Evolutionary conservation across 495 filamentous ascomycete genomes (phyloP).

Genomic region (Talaromyces nanjingensis): DNA sequence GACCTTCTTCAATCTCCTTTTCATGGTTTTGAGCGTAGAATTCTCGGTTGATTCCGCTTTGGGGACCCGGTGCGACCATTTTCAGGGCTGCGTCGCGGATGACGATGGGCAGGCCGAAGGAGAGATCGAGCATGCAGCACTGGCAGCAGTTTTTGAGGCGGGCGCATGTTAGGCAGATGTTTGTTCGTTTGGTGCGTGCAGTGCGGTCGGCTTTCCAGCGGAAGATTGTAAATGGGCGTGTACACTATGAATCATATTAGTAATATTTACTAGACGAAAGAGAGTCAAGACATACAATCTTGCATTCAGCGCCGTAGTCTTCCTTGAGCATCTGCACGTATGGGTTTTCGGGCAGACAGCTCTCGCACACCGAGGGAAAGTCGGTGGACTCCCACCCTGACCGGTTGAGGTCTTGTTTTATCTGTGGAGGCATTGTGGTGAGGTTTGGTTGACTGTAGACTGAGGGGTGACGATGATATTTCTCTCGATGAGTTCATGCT

Average conservation of each 20-base stretch:
- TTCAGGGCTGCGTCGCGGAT: constrained; percentile 96
- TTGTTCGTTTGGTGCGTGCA: constrained; percentile 77
- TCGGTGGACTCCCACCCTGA: constrained; percentile 93
- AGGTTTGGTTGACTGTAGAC: not conserved
- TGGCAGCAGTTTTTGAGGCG: constrained; percentile 97
- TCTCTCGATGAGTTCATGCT: not conserved
- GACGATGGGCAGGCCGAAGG: constrained; percentile 87
- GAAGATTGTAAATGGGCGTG: constrained; percentile 93
- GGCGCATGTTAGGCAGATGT: constrained; percentile 91
- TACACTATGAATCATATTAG: constrained; percentile 46
- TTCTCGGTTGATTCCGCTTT: constrained; percentile 87
- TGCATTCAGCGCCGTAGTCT: constrained; percentile 72
- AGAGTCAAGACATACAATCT: constrained; percentile 32
- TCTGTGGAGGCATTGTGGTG: constrained; percentile 50
- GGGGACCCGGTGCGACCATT: constrained; percentile 88
- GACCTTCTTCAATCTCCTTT: constrained; percentile 85
- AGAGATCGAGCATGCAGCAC: constrained; percentile 96
- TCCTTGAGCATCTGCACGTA: constrained; percentile 99
- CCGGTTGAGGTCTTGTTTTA: constrained; percentile 96
- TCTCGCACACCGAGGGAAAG: constrained; percentile 60
- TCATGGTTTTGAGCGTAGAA: constrained; percentile 98
- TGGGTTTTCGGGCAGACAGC: constrained; percentile 90
- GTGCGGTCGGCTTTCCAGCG: constrained; percentile 89
- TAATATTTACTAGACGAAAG: not conserved
- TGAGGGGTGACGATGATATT: not conserved